Percentiles rank a stretch among this genome's conserved stretches.
These are phyloP conservation scores for Conidiobolus incongruus DNA, from an alignment of 371 early-diverging fungal genomes.

Conservation along the genomic window DNA sequence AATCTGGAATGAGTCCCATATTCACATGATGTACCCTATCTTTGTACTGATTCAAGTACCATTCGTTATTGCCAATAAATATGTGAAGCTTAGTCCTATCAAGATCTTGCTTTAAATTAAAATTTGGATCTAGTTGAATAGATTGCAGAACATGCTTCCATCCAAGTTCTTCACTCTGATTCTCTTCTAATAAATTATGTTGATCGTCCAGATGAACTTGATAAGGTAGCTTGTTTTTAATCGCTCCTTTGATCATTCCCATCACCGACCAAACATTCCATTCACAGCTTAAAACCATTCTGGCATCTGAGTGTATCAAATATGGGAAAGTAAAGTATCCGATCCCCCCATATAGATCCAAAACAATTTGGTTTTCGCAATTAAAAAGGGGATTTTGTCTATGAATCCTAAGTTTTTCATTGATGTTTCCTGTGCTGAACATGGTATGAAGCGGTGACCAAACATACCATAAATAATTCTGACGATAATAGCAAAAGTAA, in stretches of 20 bases:
- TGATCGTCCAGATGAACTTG: too few relatives aligned
- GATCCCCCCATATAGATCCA: conserved; percentile 17
- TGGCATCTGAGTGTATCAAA: conserved; percentile 12
- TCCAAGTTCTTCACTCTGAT: too few relatives aligned
- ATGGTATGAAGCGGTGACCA: conserved; percentile 19
- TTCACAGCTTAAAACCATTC: conserved; percentile 16
- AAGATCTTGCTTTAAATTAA: too few relatives aligned
- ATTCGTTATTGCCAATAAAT: conserved; percentile 13
- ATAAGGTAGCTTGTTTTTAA: conserved; percentile 8
- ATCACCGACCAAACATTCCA: conserved; percentile 17
- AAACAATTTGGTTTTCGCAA: conserved; percentile 8
- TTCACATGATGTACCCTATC: conserved; percentile 15
- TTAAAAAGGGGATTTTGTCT: conserved; percentile 10
- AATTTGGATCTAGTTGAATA: too few relatives aligned
- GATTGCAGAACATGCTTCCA: too few relatives aligned
- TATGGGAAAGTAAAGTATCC: conserved; percentile 18
- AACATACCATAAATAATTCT: conserved; percentile 13
- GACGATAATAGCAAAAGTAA: conserved; percentile 12
- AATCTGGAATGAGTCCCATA: conserved; percentile 15
- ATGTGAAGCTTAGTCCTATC: conserved; percentile 6
- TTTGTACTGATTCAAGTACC: conserved; percentile 10
- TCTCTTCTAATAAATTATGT: too few relatives aligned
- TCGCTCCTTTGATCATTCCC: conserved; percentile 12
- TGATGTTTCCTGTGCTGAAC: conserved; percentile 18
- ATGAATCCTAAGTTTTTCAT: conserved; percentile 14